Evolutionary conservation across 208 protist genomes (phyloP).

Genomic region (Trypanosoma brucei): DNA sequence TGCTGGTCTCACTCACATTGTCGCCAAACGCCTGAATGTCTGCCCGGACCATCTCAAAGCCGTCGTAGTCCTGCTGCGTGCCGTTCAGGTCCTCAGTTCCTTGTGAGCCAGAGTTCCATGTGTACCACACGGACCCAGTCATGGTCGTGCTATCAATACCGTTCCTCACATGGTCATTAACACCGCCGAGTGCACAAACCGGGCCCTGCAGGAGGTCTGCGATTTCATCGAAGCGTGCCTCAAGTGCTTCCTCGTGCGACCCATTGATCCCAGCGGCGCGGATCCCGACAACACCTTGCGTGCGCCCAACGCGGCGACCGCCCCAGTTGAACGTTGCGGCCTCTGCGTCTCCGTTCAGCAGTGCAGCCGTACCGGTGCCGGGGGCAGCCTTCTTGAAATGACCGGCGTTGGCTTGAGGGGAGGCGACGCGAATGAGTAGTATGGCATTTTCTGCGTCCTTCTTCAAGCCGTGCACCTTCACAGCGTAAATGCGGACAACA

Average conservation of each 20-base stretch:
- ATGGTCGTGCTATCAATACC: conserved; percentile 26
- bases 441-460: conserved; percentile 86
- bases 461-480: conserved; percentile 90
- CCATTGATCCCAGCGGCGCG: not conserved
- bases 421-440: conserved; percentile 57
- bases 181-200: not conserved
- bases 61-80: conserved; percentile 76
- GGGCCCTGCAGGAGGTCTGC: conserved; percentile 54
- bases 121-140: conserved; percentile 72
- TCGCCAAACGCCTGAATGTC: conserved; percentile 81
- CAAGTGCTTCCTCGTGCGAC: conserved; percentile 38
- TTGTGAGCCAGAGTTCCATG: conserved; percentile 68
- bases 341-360: conserved; percentile 54
- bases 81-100: conserved; percentile 41
- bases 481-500: conserved; percentile 95
- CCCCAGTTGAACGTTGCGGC: conserved; percentile 74
- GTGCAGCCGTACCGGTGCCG: too few relatives aligned
- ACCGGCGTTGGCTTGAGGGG: conserved; percentile 9
- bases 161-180: too few relatives aligned
- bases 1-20: conserved; percentile 48
- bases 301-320: not conserved
- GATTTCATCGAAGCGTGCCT: conserved; percentile 78
- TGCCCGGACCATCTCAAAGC: conserved; percentile 75
- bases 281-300: not conserved
- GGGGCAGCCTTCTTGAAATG: not conserved